Evolutionary conservation across 805 yeast genomes (phyloP).

Genomic region (Yarrowia osloensis): DNA sequence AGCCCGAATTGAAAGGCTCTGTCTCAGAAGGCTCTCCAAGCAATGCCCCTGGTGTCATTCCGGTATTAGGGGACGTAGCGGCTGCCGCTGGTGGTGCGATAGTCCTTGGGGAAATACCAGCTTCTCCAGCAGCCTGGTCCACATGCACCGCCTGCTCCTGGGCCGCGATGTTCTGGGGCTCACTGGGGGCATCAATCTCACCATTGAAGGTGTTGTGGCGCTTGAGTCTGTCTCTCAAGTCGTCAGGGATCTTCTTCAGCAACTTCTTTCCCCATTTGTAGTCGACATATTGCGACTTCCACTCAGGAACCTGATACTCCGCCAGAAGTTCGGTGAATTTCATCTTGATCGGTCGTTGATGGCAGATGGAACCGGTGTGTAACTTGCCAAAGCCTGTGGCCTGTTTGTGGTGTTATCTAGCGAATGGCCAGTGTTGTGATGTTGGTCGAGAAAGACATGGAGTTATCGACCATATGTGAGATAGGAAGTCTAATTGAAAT

Average conservation of each 20-base stretch:
- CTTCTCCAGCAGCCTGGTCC: conserved; percentile 8
- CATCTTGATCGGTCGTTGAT: neutral
- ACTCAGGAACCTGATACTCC: conserved; percentile 46
- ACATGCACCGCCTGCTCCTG: conserved; percentile 2
- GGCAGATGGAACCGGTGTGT: neutral
- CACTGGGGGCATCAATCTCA: neutral
- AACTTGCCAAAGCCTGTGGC: neutral
- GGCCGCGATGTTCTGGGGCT: conserved; percentile 10
- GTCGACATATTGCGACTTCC: conserved; percentile 48
- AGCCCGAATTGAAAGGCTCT: conserved; percentile 8
- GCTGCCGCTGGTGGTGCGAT: neutral
- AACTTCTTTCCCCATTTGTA: conserved; percentile 38
- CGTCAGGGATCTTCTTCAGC: conserved; percentile 28
- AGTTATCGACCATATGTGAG: neutral
- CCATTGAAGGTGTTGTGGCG: conserved; percentile 7
- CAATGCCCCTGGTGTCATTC: conserved; percentile 15
- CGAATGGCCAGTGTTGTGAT: neutral
- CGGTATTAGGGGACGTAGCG: neutral
- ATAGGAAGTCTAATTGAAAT: neutral
- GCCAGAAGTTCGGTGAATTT: conserved; percentile 24
- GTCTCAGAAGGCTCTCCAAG: neutral
- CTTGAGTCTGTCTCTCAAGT: neutral
- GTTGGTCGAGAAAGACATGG: neutral
- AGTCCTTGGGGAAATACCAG: neutral
- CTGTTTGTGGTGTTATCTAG: neutral